Percentiles rank a stretch among this genome's conserved stretches.
These are phyloP conservation scores for Diaporthe sp. DNA, from an alignment of 2,329 filamentous ascomycete species.

Conservation along the genomic window DNA sequence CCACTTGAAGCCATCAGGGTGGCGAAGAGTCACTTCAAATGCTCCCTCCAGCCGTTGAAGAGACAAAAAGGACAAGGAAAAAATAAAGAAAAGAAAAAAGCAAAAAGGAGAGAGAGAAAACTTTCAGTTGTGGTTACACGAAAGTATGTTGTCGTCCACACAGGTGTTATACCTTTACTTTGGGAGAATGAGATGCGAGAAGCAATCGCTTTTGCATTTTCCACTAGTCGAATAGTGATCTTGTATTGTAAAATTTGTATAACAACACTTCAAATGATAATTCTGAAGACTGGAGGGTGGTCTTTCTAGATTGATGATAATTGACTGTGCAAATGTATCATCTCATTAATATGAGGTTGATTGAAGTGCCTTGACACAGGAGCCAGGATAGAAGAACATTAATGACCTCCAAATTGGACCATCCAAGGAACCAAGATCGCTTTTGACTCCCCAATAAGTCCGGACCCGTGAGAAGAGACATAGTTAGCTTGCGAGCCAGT, in stretches of 20 bases:
- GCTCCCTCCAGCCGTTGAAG: neutral
- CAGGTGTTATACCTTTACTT: neutral
- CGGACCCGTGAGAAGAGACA: neutral
- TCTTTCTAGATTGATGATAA: neutral
- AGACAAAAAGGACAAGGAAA: neutral
- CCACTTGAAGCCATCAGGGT: neutral
- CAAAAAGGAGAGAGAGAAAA: accelerated
- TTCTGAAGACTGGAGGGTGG: neutral
- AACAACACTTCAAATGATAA: neutral
- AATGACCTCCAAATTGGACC: too few species aligned
- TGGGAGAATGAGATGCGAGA: neutral
- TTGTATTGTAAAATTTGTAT: neutral
- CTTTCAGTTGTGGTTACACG: neutral
- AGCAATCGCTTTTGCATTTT: neutral
- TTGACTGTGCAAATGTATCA: neutral
- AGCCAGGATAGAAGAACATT: neutral
- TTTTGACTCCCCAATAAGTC: neutral
- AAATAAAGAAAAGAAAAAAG: too few species aligned
- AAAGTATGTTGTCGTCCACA: too few species aligned
- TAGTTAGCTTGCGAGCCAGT: neutral
- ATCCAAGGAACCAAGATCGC: neutral
- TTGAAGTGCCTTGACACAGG: neutral
- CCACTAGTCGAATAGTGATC: neutral
- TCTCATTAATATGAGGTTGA: neutral
- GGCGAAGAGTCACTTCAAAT: neutral